Evolutionary conservation across 805 yeast species (phyloP), one percentile per base, ranked within the genome.

Genomic region (Clavispora fructus): DNA sequence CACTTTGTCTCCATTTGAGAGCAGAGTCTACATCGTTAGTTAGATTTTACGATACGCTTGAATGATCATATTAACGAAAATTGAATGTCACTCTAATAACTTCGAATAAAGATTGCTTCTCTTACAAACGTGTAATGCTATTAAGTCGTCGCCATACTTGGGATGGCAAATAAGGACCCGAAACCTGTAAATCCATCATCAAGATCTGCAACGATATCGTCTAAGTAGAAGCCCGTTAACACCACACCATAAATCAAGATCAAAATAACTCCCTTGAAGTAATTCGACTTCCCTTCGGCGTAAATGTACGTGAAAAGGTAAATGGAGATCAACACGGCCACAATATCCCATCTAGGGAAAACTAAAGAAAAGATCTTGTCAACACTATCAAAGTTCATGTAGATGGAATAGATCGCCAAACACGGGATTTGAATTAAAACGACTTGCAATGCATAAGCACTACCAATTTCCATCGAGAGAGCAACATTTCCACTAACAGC

Each of bases 401-500:
- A 53, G 8, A 85, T 75, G 2, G 96, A 85, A 60, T 78, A 89
- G 11, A 92, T 60, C 10, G 90, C 95, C 60, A 94, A 76, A 1
- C 94, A 83, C 0, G 99, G 99, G 40, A 94, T 87, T 63, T 94
- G 99, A 53, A 94, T 74, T 48, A 94, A 71, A 56, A 96, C 92
- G 13, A 94, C 99, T 64, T 94, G 99, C 48, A 94, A 73, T 0
- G 96, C 99, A 62, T 94, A 94, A 0, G 99, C 99, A 51, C 95
- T 83, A 49, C 99, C 99, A 64, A 94, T 94, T 62, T 94, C 99
- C 96, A 94, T 87, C 2, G 96, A 87, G 40, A 94, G 71, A 0
- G 99, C 96, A 45, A 94, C 96, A 55, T 94, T 94, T 1, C 99
- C 99, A 56, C 92, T 82, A 55, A 89, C 81, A 0, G 99, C 99